Evolutionary conservation across 768 basidiomycete species (phyloP).

Genomic region (Suillus cothurnatus): DNA sequence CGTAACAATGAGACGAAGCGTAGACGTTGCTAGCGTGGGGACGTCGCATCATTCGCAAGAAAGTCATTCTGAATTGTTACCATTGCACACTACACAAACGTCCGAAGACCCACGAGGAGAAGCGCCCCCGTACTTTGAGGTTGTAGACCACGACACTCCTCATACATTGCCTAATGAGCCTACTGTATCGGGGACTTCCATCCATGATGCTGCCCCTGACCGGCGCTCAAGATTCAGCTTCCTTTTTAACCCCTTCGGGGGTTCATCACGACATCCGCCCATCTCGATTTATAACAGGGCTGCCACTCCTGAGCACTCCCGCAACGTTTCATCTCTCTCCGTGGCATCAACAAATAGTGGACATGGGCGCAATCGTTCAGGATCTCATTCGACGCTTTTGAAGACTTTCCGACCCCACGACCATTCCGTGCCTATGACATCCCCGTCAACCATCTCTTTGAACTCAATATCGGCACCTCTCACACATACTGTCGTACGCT

Average conservation of each 20-base stretch:
- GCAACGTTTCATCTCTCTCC: constrained; percentile 24
- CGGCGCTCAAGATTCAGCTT: constrained; percentile 53
- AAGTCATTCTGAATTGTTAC: constrained; percentile 25
- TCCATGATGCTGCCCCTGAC: constrained; percentile 11
- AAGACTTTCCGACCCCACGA: constrained; percentile 40
- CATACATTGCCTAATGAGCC: constrained; percentile 22
- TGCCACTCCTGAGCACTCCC: constrained; percentile 21
- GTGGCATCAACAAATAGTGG: constrained; percentile 26
- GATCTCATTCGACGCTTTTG: constrained; percentile 32
- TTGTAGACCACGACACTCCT: constrained; percentile 31
- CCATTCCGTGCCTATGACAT: constrained; percentile 49
- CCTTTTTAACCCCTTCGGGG: constrained; percentile 41
- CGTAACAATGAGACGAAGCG: constrained; percentile 14
- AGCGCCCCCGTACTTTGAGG: constrained; percentile 71
- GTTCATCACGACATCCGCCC: constrained; percentile 26
- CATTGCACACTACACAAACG: constrained; percentile 13
- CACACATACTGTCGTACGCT: constrained; percentile 68
- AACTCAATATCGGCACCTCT: constrained; percentile 77
- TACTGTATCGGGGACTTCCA: constrained; percentile 1
- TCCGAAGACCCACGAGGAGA: constrained; percentile 52
- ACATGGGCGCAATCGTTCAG: constrained; percentile 39
- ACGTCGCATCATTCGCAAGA: constrained; percentile 20
- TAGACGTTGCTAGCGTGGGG: constrained; percentile 21
- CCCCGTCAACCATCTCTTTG: constrained; percentile 71
- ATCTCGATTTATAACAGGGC: constrained; percentile 20